These are phyloP conservation scores for Corymbia calophylla DNA, from an alignment of 441 rosid genomes.

Conservation along the genomic window DNA sequence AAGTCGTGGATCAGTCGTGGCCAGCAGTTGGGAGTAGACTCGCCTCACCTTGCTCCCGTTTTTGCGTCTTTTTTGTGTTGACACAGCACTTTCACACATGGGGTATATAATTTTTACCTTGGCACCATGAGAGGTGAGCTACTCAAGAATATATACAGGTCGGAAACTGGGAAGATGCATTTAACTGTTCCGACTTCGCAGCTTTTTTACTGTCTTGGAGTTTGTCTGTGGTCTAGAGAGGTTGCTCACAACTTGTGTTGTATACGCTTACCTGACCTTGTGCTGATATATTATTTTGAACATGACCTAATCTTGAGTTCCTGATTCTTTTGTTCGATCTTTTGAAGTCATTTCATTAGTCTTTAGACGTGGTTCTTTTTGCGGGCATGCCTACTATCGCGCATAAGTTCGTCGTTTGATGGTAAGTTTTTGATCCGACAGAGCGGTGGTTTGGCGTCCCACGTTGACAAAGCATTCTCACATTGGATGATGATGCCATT, in stretches of 20 bases:
- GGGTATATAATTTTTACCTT: neutral
- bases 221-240: neutral
- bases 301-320: neutral
- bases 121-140: neutral
- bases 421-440: neutral
- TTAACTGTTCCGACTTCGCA: neutral
- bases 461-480: neutral
- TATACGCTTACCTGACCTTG: neutral
- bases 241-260: neutral
- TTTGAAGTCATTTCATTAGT: neutral
- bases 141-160: neutral
- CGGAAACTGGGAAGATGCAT: neutral
- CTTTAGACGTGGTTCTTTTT: neutral
- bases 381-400: neutral
- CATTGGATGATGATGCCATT: neutral
- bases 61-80: neutral
- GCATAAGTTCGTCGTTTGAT: neutral
- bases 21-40: slow-evolving; percentile 28
- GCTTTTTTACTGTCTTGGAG: neutral
- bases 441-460: neutral
- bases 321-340: neutral
- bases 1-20: slow-evolving; percentile 4
- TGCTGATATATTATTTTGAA: neutral
- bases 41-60: neutral
- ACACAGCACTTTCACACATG: neutral